A percentile compares a stretch with the other conserved stretches of the same genome.
phyloP scores from a whole-genome alignment of 169 alveolate species.

The Toxoplasma gondii region DNA sequence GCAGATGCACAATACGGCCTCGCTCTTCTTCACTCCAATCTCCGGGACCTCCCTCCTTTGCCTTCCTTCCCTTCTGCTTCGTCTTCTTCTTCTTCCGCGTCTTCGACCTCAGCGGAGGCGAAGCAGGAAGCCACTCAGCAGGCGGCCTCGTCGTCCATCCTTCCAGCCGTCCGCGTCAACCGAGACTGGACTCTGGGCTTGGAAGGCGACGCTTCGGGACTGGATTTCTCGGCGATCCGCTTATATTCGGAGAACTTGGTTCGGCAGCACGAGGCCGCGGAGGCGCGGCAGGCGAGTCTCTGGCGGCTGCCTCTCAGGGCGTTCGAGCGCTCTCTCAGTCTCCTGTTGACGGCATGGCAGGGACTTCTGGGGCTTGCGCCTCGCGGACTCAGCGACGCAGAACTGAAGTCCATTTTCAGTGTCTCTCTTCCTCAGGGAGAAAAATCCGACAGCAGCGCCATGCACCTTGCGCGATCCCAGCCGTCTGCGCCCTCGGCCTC shows the following conservation, averaged over 20 bases:
- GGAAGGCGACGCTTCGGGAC: slow-evolving; percentile 8
- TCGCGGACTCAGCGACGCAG: background rate
- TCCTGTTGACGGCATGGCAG: background rate
- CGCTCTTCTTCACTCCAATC: slow-evolving; percentile 32
- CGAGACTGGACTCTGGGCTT: background rate
- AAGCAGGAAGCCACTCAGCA: background rate
- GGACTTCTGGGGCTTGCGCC: background rate
- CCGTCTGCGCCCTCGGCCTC: too few species aligned
- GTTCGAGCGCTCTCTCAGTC: background rate
- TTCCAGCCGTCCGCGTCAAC: background rate
- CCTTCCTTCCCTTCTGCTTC: slow-evolving; percentile 19
- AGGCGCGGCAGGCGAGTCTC: background rate
- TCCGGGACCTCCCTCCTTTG: slow-evolving; percentile 15
- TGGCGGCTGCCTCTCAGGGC: background rate
- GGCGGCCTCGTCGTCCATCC: background rate
- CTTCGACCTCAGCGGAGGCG: background rate
- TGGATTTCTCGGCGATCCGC: background rate
- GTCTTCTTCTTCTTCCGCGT: background rate
- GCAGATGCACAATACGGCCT: slow-evolving; percentile 53
- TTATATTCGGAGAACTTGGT: background rate
- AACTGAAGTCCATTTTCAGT: background rate
- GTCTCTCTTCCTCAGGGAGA: too few species aligned
- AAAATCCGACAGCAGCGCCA: too few species aligned
- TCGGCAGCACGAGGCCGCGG: background rate
- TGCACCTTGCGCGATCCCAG: too few species aligned